Percentiles rank a stretch among this genome's conserved stretches.
These are phyloP conservation scores for Gossypium mustelinum DNA, from an alignment of 345 rosid genomes.

Conservation along the genomic window DNA sequence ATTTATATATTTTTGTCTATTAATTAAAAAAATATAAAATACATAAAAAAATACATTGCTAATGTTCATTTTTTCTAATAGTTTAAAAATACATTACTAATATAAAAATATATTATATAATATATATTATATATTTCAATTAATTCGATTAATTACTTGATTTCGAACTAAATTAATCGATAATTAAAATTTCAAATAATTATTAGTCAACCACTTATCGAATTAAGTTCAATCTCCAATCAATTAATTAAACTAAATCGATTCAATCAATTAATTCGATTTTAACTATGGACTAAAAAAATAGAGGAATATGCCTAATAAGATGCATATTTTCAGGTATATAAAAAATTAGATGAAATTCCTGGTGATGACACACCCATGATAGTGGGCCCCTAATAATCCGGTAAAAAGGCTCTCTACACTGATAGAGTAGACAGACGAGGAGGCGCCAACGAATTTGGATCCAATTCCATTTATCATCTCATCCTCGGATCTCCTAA, in stretches of 20 bases:
- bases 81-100: too few relatives aligned
- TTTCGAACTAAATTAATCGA: accelerated
- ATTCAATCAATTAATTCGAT: too few relatives aligned
- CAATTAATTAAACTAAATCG: too few relatives aligned
- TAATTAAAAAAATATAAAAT: too few relatives aligned
- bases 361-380: background rate
- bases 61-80: too few relatives aligned
- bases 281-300: background rate
- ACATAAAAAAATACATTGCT: too few relatives aligned
- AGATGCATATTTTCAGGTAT: background rate
- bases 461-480: constrained; percentile 21
- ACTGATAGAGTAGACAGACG: background rate
- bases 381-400: background rate
- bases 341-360: background rate
- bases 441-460: background rate
- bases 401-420: background rate
- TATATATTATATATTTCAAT: too few relatives aligned
- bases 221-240: accelerated
- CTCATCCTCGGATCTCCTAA: background rate
- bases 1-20: too few relatives aligned
- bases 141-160: accelerated
- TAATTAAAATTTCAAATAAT: too few relatives aligned
- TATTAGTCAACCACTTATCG: accelerated
- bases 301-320: background rate
- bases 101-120: too few relatives aligned